phyloP scores from a whole-genome alignment of 73 alveolate genomes.

The Diophrys appendiculata region DNA sequence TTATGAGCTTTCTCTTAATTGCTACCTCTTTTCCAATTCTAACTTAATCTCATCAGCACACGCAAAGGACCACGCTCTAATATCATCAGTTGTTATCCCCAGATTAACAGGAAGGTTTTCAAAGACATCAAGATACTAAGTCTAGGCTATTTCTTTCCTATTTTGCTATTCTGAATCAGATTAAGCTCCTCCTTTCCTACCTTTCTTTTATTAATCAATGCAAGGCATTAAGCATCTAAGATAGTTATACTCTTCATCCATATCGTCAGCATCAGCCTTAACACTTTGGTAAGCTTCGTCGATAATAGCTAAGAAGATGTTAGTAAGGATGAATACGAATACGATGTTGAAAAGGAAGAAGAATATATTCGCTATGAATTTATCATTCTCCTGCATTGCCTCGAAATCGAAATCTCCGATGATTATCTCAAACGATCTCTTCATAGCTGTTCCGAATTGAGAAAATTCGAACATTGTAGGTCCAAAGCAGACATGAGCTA shows the following conservation, averaged over 20 bases:
- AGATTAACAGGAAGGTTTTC: conserved; percentile 54
- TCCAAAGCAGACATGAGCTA: conserved; percentile 71
- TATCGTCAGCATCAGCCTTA: conserved; percentile 16
- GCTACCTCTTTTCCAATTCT: conserved; percentile 13
- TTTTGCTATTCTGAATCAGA: no score
- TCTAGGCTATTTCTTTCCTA: not conserved
- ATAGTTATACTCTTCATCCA: conserved; percentile 13
- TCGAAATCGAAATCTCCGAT: conserved; percentile 70
- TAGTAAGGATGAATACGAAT: conserved; percentile 72
- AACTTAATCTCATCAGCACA: conserved; percentile 48
- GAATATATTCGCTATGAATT: conserved; percentile 62
- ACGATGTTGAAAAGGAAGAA: conserved; percentile 68
- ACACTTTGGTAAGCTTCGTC: conserved; percentile 55
- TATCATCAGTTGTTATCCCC: conserved; percentile 4
- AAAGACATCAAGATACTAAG: not conserved
- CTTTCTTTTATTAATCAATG: conserved; percentile 13
- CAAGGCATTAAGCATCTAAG: conserved; percentile 22
- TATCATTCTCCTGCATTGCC: conserved; percentile 33
- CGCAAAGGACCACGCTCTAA: conserved; percentile 44
- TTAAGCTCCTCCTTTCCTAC: no score
- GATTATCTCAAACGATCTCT: conserved; percentile 66
- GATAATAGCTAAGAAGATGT: conserved; percentile 70
- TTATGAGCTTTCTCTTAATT: conserved; percentile 7
- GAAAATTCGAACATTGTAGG: conserved; percentile 30
- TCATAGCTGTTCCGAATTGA: conserved; percentile 47